Percentiles rank a stretch among this genome's conserved stretches.
These are phyloP conservation scores for Tolypocladium nubicola DNA, from an alignment of 2,329 filamentous ascomycete genomes.

Conservation along the genomic window DNA sequence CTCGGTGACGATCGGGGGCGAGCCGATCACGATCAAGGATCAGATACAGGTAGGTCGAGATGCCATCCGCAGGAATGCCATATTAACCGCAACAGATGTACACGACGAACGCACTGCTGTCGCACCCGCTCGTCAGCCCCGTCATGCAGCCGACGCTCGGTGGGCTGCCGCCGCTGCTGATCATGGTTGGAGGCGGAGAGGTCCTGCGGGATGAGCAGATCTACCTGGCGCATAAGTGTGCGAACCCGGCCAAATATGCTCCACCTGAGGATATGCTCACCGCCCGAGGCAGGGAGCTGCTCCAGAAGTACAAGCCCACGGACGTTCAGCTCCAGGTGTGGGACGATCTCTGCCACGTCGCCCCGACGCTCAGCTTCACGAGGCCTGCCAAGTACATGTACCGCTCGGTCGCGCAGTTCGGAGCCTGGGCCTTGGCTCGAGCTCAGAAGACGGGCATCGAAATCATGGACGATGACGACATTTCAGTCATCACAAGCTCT, in stretches of 20 bases:
- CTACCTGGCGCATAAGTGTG: slow-evolving; percentile 88
- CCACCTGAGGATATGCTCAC: slow-evolving; percentile 55
- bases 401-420: slow-evolving; percentile 82
- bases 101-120: slow-evolving; percentile 72
- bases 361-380: slow-evolving; percentile 88
- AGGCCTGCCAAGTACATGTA: slow-evolving; percentile 96
- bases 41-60: slow-evolving; percentile 67
- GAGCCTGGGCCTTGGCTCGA: slow-evolving; percentile 78
- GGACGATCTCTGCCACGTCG: slow-evolving; percentile 90
- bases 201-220: slow-evolving; percentile 89
- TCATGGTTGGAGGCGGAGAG: slow-evolving; percentile 82
- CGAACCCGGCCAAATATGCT: slow-evolving; percentile 68
- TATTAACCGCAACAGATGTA: slow-evolving; percentile 42
- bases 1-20: slow-evolving; percentile 60
- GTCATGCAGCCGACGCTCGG: slow-evolving; percentile 80
- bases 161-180: slow-evolving; percentile 76
- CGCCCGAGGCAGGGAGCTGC: slow-evolving; percentile 45
- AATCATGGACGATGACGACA: slow-evolving; percentile 66
- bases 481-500: slow-evolving; percentile 62
- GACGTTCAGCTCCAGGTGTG: slow-evolving; percentile 91
- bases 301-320: slow-evolving; percentile 67
- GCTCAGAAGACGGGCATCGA: slow-evolving; percentile 74
- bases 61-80: background rate
- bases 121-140: slow-evolving; percentile 84
- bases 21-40: slow-evolving; percentile 66